Percentiles rank a stretch among this genome's conserved stretches.
Evolutionary conservation across 73 alveolate species (phyloP).

Genomic region (Paramecium primaurelia): DNA sequence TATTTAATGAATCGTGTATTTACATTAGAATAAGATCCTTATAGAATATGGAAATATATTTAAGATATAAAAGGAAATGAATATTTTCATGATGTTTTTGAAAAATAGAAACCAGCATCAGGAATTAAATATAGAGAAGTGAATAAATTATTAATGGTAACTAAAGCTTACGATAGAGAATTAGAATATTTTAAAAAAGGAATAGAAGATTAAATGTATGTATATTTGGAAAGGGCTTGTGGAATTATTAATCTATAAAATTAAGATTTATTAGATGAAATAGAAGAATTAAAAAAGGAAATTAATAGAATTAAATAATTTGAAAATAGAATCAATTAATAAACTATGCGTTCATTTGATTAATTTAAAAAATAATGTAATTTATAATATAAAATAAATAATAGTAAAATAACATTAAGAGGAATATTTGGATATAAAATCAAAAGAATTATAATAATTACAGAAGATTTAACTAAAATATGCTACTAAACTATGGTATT

Average conservation of each 20-base stretch:
- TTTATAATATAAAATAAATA: not conserved
- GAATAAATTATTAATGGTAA: slow-evolving; percentile 47
- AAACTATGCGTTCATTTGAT: not conserved
- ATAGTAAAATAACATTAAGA: not conserved
- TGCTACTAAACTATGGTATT: not conserved
- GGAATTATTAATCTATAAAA: not conserved
- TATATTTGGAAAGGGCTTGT: not conserved
- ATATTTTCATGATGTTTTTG: slow-evolving; percentile 52
- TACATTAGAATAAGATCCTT: slow-evolving; percentile 42
- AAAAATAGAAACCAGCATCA: slow-evolving; percentile 42
- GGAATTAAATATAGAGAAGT: slow-evolving; percentile 51
- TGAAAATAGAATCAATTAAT: not conserved
- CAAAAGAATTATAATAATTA: not conserved
- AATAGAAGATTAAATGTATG: slow-evolving; percentile 51
- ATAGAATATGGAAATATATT: slow-evolving; percentile 45
- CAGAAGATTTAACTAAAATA: not conserved
- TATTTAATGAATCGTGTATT: not conserved
- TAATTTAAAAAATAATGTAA: not conserved
- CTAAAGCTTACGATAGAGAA: slow-evolving; percentile 58
- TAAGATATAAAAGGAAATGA: slow-evolving; percentile 45
- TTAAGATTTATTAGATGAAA: not conserved
- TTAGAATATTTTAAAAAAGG: slow-evolving; percentile 36
- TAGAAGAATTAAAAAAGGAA: not conserved
- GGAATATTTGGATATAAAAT: not conserved
- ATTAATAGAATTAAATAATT: not conserved